These are phyloP conservation scores for Colletotrichum sp. DNA, from an alignment of 2,329 filamentous ascomycete genomes.

Conservation along the genomic window DNA sequence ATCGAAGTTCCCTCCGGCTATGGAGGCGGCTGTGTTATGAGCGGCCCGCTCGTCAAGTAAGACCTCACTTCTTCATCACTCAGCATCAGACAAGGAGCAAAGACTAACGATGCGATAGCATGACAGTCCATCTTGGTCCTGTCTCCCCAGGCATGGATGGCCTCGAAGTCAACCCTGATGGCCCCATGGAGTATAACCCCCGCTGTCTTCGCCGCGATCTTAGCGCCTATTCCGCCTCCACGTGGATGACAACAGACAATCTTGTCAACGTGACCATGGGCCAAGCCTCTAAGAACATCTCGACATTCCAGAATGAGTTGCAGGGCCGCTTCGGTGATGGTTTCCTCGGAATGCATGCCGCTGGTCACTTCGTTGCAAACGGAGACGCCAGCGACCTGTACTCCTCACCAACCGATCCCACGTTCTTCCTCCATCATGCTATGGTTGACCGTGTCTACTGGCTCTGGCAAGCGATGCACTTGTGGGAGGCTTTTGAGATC, in stretches of 20 bases:
- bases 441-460: constrained; percentile 31
- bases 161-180: background rate
- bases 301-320: constrained; percentile 32
- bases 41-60: constrained; percentile 33
- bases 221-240: constrained; percentile 20
- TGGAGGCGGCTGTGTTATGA: constrained; percentile 37
- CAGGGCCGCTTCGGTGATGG: constrained; percentile 32
- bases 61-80: background rate
- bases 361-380: constrained; percentile 33
- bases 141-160: constrained; percentile 24
- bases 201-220: constrained; percentile 37
- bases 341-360: constrained; percentile 30
- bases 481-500: constrained; percentile 16
- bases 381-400: constrained; percentile 28
- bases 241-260: constrained; percentile 26
- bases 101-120: constrained; percentile 1
- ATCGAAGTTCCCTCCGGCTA: constrained; percentile 37
- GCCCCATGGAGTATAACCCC: constrained; percentile 28
- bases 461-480: constrained; percentile 30
- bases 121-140: constrained; percentile 34
- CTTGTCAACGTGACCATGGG: constrained; percentile 28
- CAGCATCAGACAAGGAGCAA: constrained; percentile 16
- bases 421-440: constrained; percentile 29
- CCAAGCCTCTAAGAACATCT: constrained; percentile 18
- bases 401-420: constrained; percentile 28